Evolutionary conservation across 1,139 yeast genomes (phyloP), one percentile per base, ranked within the genome.

Genomic region (Hemisphaericaspora xylofermentans): DNA sequence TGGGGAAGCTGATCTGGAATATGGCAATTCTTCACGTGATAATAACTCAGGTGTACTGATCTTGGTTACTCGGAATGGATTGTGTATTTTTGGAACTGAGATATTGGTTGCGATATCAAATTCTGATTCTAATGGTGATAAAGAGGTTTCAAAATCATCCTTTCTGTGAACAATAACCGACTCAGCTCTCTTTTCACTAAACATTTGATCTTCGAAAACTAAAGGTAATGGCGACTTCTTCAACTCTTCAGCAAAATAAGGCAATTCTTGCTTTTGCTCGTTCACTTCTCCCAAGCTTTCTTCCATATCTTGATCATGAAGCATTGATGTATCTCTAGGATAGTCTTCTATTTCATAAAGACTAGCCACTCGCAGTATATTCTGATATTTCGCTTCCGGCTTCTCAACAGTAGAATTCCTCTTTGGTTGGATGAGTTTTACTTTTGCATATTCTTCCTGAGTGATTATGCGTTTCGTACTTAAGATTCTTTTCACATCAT

Each of bases 401-500:
- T 56, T 61, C 18, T 58, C 58, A 9, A 68, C 61, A n/a, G 68
- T 60, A 1, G 69, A 57, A 21, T 58, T 57, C 43, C 60, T 63
- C 46, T 60, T 62, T 3, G 57, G 53, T 24, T 49, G 48, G 7
- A 60, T 58, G 14, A 63, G 50, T 46, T 72, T 72, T 37, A 70
- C 54, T 35, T 59, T 58, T 2, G 69, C 51, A 43, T 69, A 71
- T 45, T 72, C 78, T 30, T 70, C 76, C 42, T 71, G 76, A 14
- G 70, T 63, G 35, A 71, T 63, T 2, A 64, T 66, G 35, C 64
- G 56, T 41, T 69, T 71, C 28, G 76, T 61, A 41, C 64, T 67
- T 47, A 66, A 59, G 10, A 73, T 66, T 43, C 66, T 60, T 45
- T 68, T 64, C 3, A 74, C 69, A 47, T 75, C 78, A 35, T 73